Base-by-base conservation (phyloP, 2,329 filamentous ascomycete genomes). In the Celoporthe dispersa region DNA sequence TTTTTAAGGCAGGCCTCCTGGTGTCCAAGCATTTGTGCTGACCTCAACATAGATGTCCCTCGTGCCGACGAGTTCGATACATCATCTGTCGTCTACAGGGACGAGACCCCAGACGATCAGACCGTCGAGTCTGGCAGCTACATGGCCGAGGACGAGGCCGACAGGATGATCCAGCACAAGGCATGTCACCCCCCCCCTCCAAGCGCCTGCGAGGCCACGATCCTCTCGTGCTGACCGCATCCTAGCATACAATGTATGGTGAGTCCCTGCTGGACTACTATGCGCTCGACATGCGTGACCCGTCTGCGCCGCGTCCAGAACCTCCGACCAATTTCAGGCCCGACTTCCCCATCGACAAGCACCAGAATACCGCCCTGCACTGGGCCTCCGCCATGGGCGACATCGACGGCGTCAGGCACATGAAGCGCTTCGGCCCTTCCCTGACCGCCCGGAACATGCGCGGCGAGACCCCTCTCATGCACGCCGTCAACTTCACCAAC, bases 351-450 rank as follows among this genome's bases (percentile, higher is more conserved):
- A 98, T 99, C 73, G 96, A 99, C 78, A 92, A 94, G 59, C 94
- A 97, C 76, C 91, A 91, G 12, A 94, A 98, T 77, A 97, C 94
- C 2, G 94, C 95, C 7, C 87, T 99, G 74, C 96, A 99, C 78
- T 99, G 96, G 96, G 96, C 94, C 25, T 94, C 94, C 67, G 94
- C 96, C 33, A 99, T 99, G 95, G 96, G 96, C 70, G 96, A 98
- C 75, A 85, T 98, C 39, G 92, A 95, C 64, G 93, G 98, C 22
- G 93, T 98, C 72, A 94, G 91, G 79, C 92, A 97, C 79, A 85
- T 99, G 25, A 91, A 96, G 75, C 87, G 90, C 55, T 94, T 94
- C 71, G 91, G 92, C 57, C 94, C 95, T 14, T 89, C 89, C 71
- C 85, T 94, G 22, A 88, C 89, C 39, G 89, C 91, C 2, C 86